Percentiles rank a stretch among this genome's conserved stretches.
phyloP scores from a whole-genome alignment of 371 early-diverging fungal species.

The Mucor racemosus region DNA sequence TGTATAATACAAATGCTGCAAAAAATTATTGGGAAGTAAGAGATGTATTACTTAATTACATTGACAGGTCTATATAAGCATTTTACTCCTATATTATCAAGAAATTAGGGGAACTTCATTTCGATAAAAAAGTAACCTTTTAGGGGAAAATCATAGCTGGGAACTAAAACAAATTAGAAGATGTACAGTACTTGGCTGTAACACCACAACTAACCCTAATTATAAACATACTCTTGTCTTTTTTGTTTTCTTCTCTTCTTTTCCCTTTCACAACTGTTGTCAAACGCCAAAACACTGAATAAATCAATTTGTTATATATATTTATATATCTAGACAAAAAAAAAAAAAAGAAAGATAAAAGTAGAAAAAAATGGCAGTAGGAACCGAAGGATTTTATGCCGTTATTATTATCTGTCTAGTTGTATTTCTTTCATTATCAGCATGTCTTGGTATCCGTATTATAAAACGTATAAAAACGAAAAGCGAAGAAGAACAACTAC shows the following conservation, averaged over 20 bases:
- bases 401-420: slow-evolving; percentile 7
- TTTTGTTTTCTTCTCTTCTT: background rate
- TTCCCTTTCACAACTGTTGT: background rate
- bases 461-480: background rate
- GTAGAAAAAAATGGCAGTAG: background rate
- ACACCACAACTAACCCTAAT: background rate
- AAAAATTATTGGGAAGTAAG: too few species aligned
- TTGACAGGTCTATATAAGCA: too few species aligned
- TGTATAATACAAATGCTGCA: too few species aligned
- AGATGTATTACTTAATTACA: too few species aligned
- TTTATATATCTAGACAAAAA: background rate
- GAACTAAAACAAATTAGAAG: background rate
- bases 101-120: too few species aligned
- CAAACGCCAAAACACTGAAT: background rate
- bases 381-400: slow-evolving; percentile 5
- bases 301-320: background rate
- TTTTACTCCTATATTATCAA: too few species aligned
- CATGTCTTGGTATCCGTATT: slow-evolving; percentile 7
- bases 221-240: background rate
- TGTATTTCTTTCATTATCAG: background rate
- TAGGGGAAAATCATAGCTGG: background rate
- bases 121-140: background rate
- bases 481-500: background rate
- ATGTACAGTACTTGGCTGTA: background rate
- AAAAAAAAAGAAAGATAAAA: background rate